Percentiles rank a stretch among this genome's conserved stretches.
Conservation (phyloP, 2,329 filamentous ascomycete species). For the Pyrenophora graminea region DNA sequence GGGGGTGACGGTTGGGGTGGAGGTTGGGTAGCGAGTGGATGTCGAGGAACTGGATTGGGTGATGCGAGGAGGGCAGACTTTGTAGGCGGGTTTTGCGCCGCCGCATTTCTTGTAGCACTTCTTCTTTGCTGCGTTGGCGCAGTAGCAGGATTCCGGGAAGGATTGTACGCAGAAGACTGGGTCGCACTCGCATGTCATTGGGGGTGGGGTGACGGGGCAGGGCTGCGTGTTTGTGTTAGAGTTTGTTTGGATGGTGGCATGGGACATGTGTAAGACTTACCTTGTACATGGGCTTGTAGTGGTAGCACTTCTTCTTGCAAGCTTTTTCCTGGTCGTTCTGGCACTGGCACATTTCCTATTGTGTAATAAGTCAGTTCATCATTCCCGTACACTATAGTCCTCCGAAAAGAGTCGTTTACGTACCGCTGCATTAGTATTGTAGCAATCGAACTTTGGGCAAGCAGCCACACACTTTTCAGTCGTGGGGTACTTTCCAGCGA, state of each 20-base stretch:
- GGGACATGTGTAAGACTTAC: not conserved
- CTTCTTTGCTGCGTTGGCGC: slow-evolving; percentile 28
- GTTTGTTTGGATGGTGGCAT: too few species aligned
- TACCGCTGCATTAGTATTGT: not conserved
- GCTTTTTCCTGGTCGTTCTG: slow-evolving; percentile 31
- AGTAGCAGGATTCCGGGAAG: slow-evolving; percentile 39
- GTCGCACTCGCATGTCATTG: slow-evolving; percentile 23
- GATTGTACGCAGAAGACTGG: slow-evolving; percentile 16
- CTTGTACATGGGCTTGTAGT: slow-evolving; percentile 17
- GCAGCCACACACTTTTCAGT: not conserved
- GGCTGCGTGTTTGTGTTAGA: not conserved
- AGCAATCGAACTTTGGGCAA: not conserved
- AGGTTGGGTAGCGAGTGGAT: not conserved
- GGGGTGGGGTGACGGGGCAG: not conserved
- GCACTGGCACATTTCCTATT: slow-evolving; percentile 34
- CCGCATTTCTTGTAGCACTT: slow-evolving; percentile 31
- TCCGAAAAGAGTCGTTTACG: not conserved
- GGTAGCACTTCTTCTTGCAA: slow-evolving; percentile 30
- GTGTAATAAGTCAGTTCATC: not conserved
- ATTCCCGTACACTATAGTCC: too few species aligned
- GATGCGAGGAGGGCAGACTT: slow-evolving; percentile 6
- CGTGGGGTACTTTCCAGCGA: not conserved
- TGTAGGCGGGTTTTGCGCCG: slow-evolving; percentile 15
- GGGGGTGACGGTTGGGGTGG: not conserved
- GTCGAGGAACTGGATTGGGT: too few species aligned